phyloP scores from a whole-genome alignment of 768 basidiomycete genomes.

The Hebeloma cylindrosporum region DNA sequence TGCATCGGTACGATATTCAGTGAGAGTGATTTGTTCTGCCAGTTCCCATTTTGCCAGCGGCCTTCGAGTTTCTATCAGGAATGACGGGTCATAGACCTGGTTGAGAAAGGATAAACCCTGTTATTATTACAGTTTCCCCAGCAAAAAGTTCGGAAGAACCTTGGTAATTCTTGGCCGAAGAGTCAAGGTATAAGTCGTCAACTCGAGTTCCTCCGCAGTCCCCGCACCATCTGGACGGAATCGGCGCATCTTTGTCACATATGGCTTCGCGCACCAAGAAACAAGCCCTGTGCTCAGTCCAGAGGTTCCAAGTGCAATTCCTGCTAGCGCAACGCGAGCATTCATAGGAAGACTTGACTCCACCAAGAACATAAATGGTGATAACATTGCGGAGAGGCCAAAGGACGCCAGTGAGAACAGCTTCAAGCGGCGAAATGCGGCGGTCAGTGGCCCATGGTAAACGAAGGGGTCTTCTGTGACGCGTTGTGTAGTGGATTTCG shows the following conservation, averaged over 20 bases:
- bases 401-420: slow-evolving; percentile 82
- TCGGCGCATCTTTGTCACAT: slow-evolving; percentile 64
- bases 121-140: neutral
- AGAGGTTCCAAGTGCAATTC: slow-evolving; percentile 71
- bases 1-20: slow-evolving; percentile 34
- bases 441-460: slow-evolving; percentile 73
- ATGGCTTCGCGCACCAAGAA: slow-evolving; percentile 68
- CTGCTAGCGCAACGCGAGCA: slow-evolving; percentile 67
- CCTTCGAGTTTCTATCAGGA: slow-evolving; percentile 63
- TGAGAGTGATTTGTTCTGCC: slow-evolving; percentile 50
- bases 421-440: slow-evolving; percentile 77
- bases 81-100: slow-evolving; percentile 69
- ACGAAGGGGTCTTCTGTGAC: slow-evolving; percentile 28
- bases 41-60: slow-evolving; percentile 85
- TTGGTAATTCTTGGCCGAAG: slow-evolving; percentile 64
- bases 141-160: slow-evolving; percentile 32
- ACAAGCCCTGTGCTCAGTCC: slow-evolving; percentile 75
- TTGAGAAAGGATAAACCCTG: neutral
- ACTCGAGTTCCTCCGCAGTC: slow-evolving; percentile 56
- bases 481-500: slow-evolving; percentile 19
- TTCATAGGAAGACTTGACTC: slow-evolving; percentile 72
- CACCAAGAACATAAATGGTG: slow-evolving; percentile 81
- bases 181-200: slow-evolving; percentile 65
- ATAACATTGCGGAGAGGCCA: slow-evolving; percentile 60
- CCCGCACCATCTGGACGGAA: slow-evolving; percentile 44